Percentiles rank a stretch among this genome's conserved stretches.
These are phyloP conservation scores for Cordyceps javanica DNA, from an alignment of 2,329 filamentous ascomycete species.

Conservation along the genomic window DNA sequence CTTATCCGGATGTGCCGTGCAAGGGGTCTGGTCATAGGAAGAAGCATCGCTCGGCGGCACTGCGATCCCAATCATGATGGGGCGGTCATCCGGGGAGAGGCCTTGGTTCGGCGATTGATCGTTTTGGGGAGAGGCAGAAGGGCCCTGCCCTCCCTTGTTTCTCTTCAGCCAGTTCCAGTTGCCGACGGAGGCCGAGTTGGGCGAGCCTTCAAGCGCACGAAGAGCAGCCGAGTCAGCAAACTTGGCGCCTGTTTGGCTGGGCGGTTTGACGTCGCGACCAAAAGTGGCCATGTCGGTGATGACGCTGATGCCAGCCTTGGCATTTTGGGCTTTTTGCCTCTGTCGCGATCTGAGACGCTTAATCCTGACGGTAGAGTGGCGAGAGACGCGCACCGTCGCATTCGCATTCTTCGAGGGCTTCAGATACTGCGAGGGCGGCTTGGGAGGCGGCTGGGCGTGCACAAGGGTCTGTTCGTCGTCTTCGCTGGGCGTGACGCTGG, in stretches of 20 bases:
- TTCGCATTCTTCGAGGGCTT: constrained; percentile 10
- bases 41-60: constrained; percentile 42
- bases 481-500: constrained; percentile 37
- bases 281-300: constrained; percentile 61
- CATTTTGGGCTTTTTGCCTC: constrained; percentile 55
- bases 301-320: constrained; percentile 57
- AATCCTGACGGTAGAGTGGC: constrained; percentile 35
- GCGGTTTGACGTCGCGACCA: constrained; percentile 31
- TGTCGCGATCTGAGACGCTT: constrained; percentile 50
- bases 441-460: neutral
- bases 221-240: constrained; percentile 56
- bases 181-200: constrained; percentile 47
- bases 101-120: constrained; percentile 31
- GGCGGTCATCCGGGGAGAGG: constrained; percentile 62
- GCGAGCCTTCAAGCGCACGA: constrained; percentile 51
- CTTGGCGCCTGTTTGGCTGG: constrained; percentile 31
- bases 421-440: constrained; percentile 1
- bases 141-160: constrained; percentile 28
- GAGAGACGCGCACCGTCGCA: constrained; percentile 21
- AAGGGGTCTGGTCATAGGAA: constrained; percentile 23
- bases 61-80: constrained; percentile 66
- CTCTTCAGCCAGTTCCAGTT: constrained; percentile 52
- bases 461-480: constrained; percentile 31
- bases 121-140: constrained; percentile 22
- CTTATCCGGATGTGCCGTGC: constrained; percentile 29